Base-by-base conservation (phyloP, 805 yeast species). In the Metschnikowia noctiluminum region DNA sequence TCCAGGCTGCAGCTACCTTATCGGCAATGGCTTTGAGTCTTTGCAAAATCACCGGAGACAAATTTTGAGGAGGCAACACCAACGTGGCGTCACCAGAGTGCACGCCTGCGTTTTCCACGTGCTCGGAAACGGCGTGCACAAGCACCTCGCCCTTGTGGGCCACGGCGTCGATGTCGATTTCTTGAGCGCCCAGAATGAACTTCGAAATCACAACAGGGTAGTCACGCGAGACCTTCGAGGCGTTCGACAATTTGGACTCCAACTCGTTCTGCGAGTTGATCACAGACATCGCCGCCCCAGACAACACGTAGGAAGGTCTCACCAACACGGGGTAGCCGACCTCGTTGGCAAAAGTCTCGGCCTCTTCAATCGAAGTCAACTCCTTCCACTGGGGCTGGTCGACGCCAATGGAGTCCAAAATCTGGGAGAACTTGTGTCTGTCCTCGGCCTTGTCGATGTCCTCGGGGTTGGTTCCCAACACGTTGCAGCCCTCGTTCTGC, bases 301-400 rank as follows among this genome's bases (percentile, higher is more conserved):
- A 88, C 56, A 92, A 78, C 42, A 92, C 99, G 64, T 92, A 92
- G 1, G 98, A 91, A 45, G 99, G 99, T 74, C 99, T 89, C 51
- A 92, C 97, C 59, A 92, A 80, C 10, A 92, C 99, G 43, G 99
- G 99, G 80, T 84, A 92, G 21, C 91, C 89, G 47, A 92, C 98
- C 57, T 80, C 77, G 46, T 81, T 75, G 43, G 98, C 97, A 69
- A 92, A 92, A 15, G 65, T 70, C 65, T 85, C 86, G 51, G 99
- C 99, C 53, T 86, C 96, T 38, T 73, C 84, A 41, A 91, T 71
- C 37, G 96, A 86, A 34, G 95, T 83, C 60, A 92, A 80, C 75
- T 94, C 98, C 70, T 89, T 89, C 99, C 99, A 92, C 55, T 87
- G 87, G 38, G 99, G 99, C 77, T 92, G 99, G 70, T 90, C 98